Evolutionary conservation across 208 protist genomes (phyloP).

Genomic region (Wallacemonas sp.): DNA sequence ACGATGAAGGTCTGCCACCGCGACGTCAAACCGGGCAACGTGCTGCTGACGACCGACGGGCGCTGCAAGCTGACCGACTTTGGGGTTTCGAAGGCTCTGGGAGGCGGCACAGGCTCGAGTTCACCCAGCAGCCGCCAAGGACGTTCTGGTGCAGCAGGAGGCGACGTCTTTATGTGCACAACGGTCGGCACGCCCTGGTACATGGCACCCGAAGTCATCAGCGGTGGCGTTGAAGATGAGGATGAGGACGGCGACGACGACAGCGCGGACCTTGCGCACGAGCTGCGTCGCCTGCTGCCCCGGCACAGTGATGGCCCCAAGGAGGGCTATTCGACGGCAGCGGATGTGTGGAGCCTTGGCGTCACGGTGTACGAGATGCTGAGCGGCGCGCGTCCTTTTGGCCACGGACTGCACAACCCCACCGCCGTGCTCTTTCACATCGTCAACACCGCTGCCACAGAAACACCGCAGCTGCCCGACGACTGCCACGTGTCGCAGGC

Average conservation of each 20-base stretch:
- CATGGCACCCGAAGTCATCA: conserved; percentile 92
- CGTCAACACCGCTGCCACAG: conserved; percentile 35
- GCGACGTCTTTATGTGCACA: conserved; percentile 53
- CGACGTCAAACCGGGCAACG: conserved; percentile 92
- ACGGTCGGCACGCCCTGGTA: conserved; percentile 91
- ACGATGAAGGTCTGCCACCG: conserved; percentile 83
- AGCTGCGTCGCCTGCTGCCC: conserved; percentile 8
- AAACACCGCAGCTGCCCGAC: conserved; percentile 55
- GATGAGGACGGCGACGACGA: conserved; percentile 14
- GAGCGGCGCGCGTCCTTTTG: conserved; percentile 74
- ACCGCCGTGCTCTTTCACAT: conserved; percentile 77
- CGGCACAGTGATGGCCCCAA: conserved; percentile 12
- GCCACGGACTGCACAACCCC: conserved; percentile 49
- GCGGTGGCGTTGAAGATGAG: conserved; percentile 47
- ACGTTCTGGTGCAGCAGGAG: background rate
- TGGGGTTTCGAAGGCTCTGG: conserved; percentile 72
- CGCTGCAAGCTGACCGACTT: conserved; percentile 91
- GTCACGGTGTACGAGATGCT: conserved; percentile 89
- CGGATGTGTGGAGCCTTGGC: conserved; percentile 88
- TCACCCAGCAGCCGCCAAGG: conserved; percentile 3
- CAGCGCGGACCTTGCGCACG: conserved; percentile 13
- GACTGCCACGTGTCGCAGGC: conserved; percentile 27
- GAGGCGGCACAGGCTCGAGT: background rate
- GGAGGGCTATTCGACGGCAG: conserved; percentile 69
- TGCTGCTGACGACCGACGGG: conserved; percentile 86